Conservation (phyloP, 768 basidiomycete species). For the Phallus indusiatus region DNA sequence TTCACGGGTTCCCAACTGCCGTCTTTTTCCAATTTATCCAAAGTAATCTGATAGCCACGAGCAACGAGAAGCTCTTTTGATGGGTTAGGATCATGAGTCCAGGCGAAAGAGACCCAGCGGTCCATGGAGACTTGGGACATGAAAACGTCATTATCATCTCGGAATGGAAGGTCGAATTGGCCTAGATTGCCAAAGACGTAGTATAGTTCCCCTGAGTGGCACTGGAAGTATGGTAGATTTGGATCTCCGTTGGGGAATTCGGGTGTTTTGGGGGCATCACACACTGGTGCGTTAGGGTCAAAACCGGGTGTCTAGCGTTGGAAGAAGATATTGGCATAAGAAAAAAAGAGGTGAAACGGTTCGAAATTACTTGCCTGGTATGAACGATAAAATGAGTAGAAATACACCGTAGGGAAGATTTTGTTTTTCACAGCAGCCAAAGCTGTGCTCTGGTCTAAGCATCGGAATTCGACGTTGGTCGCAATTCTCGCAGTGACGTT, state of each 20-base stretch:
- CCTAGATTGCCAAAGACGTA: constrained; percentile 28
- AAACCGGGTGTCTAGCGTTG: constrained; percentile 25
- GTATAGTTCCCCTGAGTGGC: constrained; percentile 25
- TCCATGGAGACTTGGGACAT: constrained; percentile 36
- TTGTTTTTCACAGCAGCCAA: constrained; percentile 32
- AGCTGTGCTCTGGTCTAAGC: constrained; percentile 41
- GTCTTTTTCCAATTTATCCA: constrained; percentile 19
- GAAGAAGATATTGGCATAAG: constrained; percentile 1
- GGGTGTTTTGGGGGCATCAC: constrained; percentile 32
- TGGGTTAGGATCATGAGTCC: constrained; percentile 40
- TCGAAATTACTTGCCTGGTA: constrained; percentile 15
- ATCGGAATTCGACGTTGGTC: constrained; percentile 38
- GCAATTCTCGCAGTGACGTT: constrained; percentile 36
- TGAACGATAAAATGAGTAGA: constrained; percentile 40
- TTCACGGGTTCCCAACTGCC: constrained; percentile 29
- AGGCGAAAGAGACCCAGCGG: constrained; percentile 37
- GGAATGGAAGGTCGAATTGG: constrained; percentile 31
- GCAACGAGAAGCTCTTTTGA: constrained; percentile 30
- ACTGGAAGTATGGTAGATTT: constrained; percentile 38
- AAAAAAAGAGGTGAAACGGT: background rate
- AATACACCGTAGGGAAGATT: constrained; percentile 32
- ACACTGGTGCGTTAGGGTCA: constrained; percentile 34
- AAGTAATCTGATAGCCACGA: constrained; percentile 31
- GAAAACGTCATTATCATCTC: constrained; percentile 36
- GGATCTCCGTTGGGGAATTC: constrained; percentile 39